Conservation (phyloP, 148 eudicot species). For the Fagopyrum esculentum region DNA sequence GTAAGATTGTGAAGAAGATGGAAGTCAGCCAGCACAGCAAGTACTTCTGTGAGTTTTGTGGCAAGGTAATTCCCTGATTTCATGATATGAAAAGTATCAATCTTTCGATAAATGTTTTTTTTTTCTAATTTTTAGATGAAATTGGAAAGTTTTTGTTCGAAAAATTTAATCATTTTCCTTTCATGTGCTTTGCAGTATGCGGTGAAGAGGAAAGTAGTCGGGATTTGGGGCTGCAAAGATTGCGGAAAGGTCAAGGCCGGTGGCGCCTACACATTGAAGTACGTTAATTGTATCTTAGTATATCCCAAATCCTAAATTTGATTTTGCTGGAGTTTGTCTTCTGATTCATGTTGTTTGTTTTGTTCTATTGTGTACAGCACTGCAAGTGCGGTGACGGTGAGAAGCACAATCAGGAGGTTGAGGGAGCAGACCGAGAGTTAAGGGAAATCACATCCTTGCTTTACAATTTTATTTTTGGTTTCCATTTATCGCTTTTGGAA, state of each 20-base stretch:
- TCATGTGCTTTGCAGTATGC: constrained; percentile 42
- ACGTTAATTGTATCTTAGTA: neutral
- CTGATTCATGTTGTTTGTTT: neutral
- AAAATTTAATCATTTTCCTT: too few relatives aligned
- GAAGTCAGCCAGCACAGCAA: constrained; percentile 94
- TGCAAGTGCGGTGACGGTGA: constrained; percentile 82
- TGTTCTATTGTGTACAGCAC: constrained; percentile 38
- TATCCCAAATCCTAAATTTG: neutral
- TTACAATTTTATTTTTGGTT: neutral
- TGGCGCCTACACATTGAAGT: constrained; percentile 83
- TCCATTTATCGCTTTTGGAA: neutral
- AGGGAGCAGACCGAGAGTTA: constrained; percentile 86
- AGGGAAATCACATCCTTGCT: neutral
- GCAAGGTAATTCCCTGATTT: constrained; percentile 44
- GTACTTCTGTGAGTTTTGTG: constrained; percentile 91
- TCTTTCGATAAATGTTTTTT: neutral
- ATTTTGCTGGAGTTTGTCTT: neutral
- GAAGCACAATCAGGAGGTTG: constrained; percentile 86
- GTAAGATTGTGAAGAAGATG: constrained; percentile 97
- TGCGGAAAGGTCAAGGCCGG: constrained; percentile 91
- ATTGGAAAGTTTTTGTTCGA: neutral
- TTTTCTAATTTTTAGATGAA: neutral
- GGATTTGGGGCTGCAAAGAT: constrained; percentile 94
- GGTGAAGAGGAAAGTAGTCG: constrained; percentile 82
- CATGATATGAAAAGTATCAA: neutral